Conservation (phyloP, 306 rosid genomes). For the Malus fusca region DNA sequence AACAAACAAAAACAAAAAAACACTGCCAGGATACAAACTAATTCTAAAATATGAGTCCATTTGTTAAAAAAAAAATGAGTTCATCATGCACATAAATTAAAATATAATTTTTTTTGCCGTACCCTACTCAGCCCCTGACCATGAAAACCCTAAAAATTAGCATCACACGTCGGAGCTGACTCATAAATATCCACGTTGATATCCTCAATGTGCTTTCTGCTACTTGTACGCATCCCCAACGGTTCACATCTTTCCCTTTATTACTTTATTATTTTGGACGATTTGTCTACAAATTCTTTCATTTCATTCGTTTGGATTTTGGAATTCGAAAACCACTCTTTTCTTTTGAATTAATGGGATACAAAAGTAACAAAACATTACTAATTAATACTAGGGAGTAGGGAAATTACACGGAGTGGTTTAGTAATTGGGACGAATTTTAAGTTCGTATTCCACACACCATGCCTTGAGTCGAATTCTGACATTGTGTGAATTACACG, state of each 20-base stretch:
- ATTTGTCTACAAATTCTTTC: neutral
- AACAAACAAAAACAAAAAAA: too few species aligned
- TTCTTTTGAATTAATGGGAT: too few species aligned
- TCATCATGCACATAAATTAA: neutral
- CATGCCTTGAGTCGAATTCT: too few species aligned
- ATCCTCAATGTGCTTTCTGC: neutral
- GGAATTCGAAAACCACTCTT: too few species aligned
- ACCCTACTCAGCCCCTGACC: neutral
- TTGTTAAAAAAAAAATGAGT: too few species aligned
- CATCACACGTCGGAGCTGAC: neutral
- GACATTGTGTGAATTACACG: too few species aligned
- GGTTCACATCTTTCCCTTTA: neutral
- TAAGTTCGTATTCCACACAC: too few species aligned
- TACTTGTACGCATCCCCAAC: neutral
- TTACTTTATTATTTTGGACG: neutral
- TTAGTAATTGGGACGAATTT: too few species aligned
- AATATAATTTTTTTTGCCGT: neutral
- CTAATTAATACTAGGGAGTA: neutral
- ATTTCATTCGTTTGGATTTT: too few species aligned
- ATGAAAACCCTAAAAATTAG: neutral
- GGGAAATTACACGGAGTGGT: too few species aligned
- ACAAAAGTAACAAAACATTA: neutral
- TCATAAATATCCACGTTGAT: neutral
- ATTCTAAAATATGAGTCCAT: neutral
- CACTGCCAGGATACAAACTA: neutral